Percentiles rank a stretch among this genome's conserved stretches.
These are phyloP conservation scores for Bipolaris victoriae DNA, from an alignment of 2,329 filamentous ascomycete genomes.

Conservation along the genomic window DNA sequence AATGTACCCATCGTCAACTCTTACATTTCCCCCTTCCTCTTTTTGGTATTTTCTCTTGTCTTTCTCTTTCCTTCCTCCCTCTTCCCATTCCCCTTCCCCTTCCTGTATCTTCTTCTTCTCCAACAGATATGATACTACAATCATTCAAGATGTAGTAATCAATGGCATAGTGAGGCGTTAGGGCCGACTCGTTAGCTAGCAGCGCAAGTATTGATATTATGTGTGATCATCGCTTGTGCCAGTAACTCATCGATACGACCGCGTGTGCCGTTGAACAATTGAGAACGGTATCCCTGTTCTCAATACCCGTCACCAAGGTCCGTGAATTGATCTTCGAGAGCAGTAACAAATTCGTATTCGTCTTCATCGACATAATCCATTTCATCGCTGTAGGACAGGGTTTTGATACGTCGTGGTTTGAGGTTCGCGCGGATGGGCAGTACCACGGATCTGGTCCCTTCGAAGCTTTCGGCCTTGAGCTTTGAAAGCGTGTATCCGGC, in stretches of 20 bases:
- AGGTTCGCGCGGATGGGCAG: constrained; percentile 33
- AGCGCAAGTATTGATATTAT: too few species aligned
- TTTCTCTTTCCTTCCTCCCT: not conserved
- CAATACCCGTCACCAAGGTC: too few species aligned
- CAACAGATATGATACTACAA: not conserved
- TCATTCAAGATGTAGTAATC: not conserved
- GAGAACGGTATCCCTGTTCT: too few species aligned
- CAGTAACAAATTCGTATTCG: not conserved
- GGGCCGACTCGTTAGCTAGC: too few species aligned
- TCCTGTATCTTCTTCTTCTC: not conserved
- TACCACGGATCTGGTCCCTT: constrained; percentile 22
- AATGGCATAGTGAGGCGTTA: too few species aligned
- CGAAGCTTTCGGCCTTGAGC: constrained; percentile 40
- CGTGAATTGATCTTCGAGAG: constrained; percentile 13
- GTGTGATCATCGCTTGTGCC: too few species aligned
- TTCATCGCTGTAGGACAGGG: constrained; percentile 15
- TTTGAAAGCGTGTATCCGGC: constrained; percentile 50
- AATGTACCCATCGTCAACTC: not conserved
- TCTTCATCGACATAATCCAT: constrained; percentile 21
- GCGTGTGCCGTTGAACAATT: too few species aligned
- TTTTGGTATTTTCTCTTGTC: not conserved
- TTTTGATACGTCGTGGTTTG: constrained; percentile 42
- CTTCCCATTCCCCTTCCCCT: not conserved
- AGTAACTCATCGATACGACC: too few species aligned
- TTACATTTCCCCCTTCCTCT: not conserved